Evolutionary conservation across 1,284 basidiomycete genomes (phyloP), one percentile per base, ranked within the genome.

Genomic region (Malassezia caprae): DNA sequence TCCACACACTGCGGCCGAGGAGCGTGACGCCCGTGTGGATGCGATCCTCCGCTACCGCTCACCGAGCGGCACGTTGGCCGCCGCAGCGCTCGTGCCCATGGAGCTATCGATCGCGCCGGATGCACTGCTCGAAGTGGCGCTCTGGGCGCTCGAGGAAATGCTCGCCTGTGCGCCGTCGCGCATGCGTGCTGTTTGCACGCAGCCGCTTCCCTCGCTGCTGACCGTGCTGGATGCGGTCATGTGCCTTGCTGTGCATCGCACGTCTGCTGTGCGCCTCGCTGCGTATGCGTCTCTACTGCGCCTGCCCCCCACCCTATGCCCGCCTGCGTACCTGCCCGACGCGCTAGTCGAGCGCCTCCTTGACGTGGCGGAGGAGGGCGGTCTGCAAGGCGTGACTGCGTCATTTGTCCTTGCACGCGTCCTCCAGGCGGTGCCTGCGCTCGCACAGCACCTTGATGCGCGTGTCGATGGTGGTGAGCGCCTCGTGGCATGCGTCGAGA

Each of bases 281-380:
- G 68, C 69, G 17, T 68, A 66, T 40, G 58, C 56, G 44, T 70
- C 64, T 46, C 54, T 72, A 21, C 58, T 63, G 27, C 62, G 70
- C 50, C 62, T 72, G 17, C 60, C 37, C 7, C 37, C 37, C 19
- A 12, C 37, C 5, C 37, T 39, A 10, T 39, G 37, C 37, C 37
- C 37, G 3, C 5, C 37, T 10, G 19, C 37, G 7, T 39, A 39
- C 37, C 4, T 39, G 19, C 37, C 37, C 17, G 37, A 39, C 37
- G 2, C 37, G 11, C 37, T 39, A 1, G 10, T 39, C 10, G 65
- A 67, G 17, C 61, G 57, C 2, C 64, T 68, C 48, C 59, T 63
- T 5, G 53, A 61, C 7, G 59, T 61, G 28, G 64, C 68, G n/a
- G 63, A 62, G 26, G 61, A 68, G 37, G 61, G 59, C 42, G 63